phyloP scores from a whole-genome alignment of 2,329 filamentous ascomycete species.

The Fusarium sp. region DNA sequence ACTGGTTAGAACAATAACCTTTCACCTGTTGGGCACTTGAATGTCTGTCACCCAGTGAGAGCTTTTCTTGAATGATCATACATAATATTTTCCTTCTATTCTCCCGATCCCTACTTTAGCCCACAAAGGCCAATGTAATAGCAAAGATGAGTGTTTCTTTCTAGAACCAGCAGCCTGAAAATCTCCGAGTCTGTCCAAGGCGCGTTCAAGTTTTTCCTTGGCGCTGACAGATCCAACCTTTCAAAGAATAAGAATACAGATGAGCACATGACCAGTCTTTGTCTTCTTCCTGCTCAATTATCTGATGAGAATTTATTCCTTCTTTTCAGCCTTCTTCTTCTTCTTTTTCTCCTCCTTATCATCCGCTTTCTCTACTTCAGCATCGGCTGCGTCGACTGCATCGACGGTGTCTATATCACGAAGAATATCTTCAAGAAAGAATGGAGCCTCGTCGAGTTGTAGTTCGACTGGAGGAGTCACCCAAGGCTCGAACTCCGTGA shows the following conservation, averaged over 20 bases:
- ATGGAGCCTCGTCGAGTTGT: constrained; percentile 21
- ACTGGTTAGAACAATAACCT: too few relatives aligned
- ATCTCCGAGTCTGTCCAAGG: constrained; percentile 22
- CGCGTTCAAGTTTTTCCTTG: constrained; percentile 1
- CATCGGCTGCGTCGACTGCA: neutral
- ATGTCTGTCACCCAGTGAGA: neutral
- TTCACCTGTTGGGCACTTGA: too few relatives aligned
- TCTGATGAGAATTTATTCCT: constrained; percentile 20
- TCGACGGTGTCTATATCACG: constrained; percentile 20
- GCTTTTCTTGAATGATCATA: neutral
- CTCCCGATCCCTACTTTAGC: neutral
- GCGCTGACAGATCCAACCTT: constrained; percentile 26
- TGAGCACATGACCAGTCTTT: constrained; percentile 2
- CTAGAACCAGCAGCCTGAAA: constrained; percentile 7
- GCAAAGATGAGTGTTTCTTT: constrained; percentile 29
- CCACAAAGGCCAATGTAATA: constrained; percentile 8
- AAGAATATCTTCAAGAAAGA: constrained; percentile 22
- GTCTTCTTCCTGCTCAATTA: neutral
- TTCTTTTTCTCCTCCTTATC: neutral
- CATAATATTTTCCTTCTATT: neutral
- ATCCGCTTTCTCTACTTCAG: neutral
- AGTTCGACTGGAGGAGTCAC: constrained; percentile 17
- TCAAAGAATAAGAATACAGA: constrained; percentile 14
- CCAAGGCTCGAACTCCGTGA: constrained; percentile 16
- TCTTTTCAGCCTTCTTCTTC: constrained; percentile 6